phyloP scores from a whole-genome alignment of 1,139 yeast genomes.

The Candida labiduridarum region DNA sequence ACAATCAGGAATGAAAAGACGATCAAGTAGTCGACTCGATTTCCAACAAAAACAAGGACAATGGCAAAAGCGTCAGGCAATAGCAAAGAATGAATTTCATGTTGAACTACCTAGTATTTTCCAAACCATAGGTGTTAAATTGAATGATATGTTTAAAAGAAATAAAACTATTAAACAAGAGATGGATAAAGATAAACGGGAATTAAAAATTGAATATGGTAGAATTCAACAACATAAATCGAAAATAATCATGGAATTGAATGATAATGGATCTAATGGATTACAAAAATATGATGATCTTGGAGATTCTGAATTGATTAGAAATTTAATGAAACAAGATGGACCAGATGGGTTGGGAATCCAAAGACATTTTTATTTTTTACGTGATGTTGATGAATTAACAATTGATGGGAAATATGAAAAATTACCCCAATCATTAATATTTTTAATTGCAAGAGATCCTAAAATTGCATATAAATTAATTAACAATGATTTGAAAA shows the following conservation, averaged over 20 bases:
- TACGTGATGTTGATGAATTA: constrained; percentile 8
- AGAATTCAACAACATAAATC: constrained; percentile 11
- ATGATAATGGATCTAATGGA: constrained; percentile 29
- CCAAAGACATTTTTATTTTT: constrained; percentile 19
- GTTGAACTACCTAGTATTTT: constrained; percentile 29
- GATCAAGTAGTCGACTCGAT: constrained; percentile 1
- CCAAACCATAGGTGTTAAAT: constrained; percentile 26
- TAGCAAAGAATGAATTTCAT: constrained; percentile 20
- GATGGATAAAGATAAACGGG: constrained; percentile 19
- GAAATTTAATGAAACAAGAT: constrained; percentile 15
- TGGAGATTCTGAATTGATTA: constrained; percentile 13
- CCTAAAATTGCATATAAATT: constrained; percentile 1
- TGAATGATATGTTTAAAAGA: constrained; percentile 20
- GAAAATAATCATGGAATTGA: constrained; percentile 25
- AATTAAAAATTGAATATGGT: constrained; percentile 14
- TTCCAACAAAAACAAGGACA: neutral
- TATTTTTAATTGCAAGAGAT: constrained; percentile 7
- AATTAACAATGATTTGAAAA: neutral
- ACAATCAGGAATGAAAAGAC: neutral
- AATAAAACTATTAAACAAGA: constrained; percentile 18
- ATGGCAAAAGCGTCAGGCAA: neutral
- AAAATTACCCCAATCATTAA: constrained; percentile 5
- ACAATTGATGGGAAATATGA: constrained; percentile 1
- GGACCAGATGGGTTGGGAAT: constrained; percentile 3
- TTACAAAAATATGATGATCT: constrained; percentile 7